These are phyloP conservation scores for Cucurbita moschata DNA, from an alignment of 306 rosid genomes.

Conservation along the genomic window DNA sequence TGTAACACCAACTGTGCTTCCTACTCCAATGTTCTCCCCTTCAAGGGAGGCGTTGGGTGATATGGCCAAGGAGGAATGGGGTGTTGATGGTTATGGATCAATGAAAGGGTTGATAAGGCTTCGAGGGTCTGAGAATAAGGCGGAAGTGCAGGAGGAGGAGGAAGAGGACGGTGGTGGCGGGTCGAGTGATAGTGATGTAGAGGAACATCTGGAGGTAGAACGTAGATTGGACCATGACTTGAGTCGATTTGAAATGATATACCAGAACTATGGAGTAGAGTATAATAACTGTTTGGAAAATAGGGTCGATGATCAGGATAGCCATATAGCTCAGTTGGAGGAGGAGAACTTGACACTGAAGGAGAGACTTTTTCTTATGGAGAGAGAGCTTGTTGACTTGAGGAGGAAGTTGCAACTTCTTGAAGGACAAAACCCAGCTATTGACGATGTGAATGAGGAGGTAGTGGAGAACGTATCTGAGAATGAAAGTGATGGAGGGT, in stretches of 20 bases:
- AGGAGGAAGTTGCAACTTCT: slow-evolving; percentile 63
- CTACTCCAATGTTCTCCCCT: slow-evolving; percentile 55
- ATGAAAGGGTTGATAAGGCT: slow-evolving; percentile 77
- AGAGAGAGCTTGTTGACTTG: slow-evolving; percentile 67
- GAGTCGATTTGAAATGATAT: slow-evolving; percentile 88
- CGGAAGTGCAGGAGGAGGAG: slow-evolving; percentile 6
- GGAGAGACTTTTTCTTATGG: slow-evolving; percentile 81
- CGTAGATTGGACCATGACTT: slow-evolving; percentile 84
- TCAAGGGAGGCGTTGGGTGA: slow-evolving; percentile 47
- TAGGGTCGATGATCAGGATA: slow-evolving; percentile 91
- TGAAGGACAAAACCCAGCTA: slow-evolving; percentile 26
- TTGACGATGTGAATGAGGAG: slow-evolving; percentile 23
- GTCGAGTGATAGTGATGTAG: slow-evolving; percentile 79
- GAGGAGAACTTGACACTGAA: slow-evolving; percentile 86
- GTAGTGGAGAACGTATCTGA: slow-evolving; percentile 33
- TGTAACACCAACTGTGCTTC: slow-evolving; percentile 80
- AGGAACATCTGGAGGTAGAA: slow-evolving; percentile 88
- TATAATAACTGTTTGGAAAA: slow-evolving; percentile 66
- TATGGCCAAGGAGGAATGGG: slow-evolving; percentile 76
- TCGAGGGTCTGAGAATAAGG: slow-evolving; percentile 26
- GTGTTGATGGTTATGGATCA: slow-evolving; percentile 68
- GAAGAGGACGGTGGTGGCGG: slow-evolving; percentile 34
- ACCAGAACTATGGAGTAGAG: slow-evolving; percentile 67
- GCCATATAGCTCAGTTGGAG: slow-evolving; percentile 81
- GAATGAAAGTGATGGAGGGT: slow-evolving; percentile 27